Evolutionary conservation across 2,329 filamentous ascomycete genomes (phyloP).

Genomic region (Trichoderma lentiforme): DNA sequence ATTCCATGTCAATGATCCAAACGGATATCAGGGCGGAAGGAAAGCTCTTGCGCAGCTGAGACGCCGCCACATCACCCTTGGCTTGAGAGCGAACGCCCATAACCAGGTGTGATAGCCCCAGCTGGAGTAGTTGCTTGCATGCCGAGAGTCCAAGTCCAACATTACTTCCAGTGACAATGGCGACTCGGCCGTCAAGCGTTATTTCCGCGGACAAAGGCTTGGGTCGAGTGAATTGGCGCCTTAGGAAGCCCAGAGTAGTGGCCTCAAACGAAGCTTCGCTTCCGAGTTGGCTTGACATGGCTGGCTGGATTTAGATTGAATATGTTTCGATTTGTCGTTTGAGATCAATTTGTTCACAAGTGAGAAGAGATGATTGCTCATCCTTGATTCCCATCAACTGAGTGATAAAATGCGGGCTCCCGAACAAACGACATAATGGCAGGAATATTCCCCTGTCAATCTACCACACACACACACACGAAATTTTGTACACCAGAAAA

Average conservation of each 20-base stretch:
- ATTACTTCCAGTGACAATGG: conserved; percentile 37
- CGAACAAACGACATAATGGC: too few relatives aligned
- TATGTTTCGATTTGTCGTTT: background rate
- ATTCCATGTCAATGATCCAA: conserved; percentile 13
- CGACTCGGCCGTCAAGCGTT: conserved; percentile 18
- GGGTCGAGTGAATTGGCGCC: background rate
- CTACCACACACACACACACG: background rate
- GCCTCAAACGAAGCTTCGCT: background rate
- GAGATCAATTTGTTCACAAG: background rate
- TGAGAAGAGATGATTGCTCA: too few relatives aligned
- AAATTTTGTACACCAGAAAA: background rate
- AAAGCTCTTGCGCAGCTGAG: conserved; percentile 26
- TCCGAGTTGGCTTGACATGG: conserved; percentile 1
- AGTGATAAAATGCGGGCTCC: background rate
- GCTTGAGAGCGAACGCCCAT: conserved; percentile 32
- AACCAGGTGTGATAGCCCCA: conserved; percentile 33
- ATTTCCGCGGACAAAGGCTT: background rate
- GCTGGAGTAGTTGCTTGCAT: conserved; percentile 32
- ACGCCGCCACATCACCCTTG: conserved; percentile 30
- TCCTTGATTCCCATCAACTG: too few relatives aligned
- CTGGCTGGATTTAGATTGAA: background rate
- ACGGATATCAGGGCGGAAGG: conserved; percentile 18
- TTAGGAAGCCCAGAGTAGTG: background rate
- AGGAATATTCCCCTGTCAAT: background rate
- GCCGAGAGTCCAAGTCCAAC: conserved; percentile 35